phyloP scores from a whole-genome alignment of 768 basidiomycete genomes.

The Peribolospora baueri region DNA sequence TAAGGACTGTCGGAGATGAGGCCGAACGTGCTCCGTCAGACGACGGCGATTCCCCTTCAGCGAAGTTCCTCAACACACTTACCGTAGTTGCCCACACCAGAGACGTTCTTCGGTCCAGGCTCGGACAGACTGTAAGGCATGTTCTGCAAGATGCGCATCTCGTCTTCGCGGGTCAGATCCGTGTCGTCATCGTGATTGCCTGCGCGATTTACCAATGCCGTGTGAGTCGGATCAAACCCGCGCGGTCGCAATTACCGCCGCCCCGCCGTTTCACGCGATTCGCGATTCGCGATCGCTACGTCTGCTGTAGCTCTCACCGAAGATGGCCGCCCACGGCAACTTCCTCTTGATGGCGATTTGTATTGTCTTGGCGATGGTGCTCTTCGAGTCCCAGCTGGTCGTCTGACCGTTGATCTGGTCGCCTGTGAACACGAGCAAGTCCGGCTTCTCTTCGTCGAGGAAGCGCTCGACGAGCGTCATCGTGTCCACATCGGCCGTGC shows the following conservation, averaged over 20 bases:
- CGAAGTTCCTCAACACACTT: no score
- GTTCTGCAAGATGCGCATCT: conserved; percentile 39
- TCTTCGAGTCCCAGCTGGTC: conserved; percentile 68
- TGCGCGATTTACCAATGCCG: background rate
- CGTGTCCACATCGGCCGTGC: conserved; percentile 48
- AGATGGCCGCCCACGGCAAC: conserved; percentile 76
- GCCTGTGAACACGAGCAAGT: conserved; percentile 73
- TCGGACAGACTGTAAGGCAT: conserved; percentile 69
- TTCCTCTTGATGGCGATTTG: conserved; percentile 42
- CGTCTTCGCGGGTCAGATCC: conserved; percentile 35
- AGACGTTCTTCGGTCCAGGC: conserved; percentile 54
- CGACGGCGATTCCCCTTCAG: no score
- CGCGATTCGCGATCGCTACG: background rate
- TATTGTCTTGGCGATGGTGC: conserved; percentile 72
- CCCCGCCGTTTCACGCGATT: no score
- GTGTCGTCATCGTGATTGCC: conserved; percentile 57
- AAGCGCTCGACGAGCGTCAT: conserved; percentile 41
- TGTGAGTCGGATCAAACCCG: background rate
- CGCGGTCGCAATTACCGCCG: background rate
- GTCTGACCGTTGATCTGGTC: conserved; percentile 84
- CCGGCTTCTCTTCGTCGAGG: conserved; percentile 61
- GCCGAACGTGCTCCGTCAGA: no score
- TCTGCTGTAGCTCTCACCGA: conserved; percentile 25
- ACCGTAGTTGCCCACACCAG: conserved; percentile 71
- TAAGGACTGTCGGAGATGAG: background rate